These are phyloP conservation scores for Chalaropsis ovoidea DNA, from an alignment of 2,329 filamentous ascomycete genomes.

Conservation along the genomic window DNA sequence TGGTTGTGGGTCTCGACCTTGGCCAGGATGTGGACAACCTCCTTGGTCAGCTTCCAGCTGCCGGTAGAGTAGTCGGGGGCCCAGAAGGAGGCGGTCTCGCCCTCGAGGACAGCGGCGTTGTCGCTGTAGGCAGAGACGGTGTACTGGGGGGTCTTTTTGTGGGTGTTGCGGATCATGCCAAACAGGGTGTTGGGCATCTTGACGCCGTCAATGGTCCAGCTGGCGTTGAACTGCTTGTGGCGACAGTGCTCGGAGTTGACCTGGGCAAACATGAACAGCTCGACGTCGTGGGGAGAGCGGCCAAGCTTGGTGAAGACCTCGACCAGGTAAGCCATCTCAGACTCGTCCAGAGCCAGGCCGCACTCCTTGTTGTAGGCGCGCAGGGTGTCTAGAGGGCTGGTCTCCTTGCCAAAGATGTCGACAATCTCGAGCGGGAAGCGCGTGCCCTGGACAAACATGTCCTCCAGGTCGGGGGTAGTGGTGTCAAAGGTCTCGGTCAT, in stretches of 20 bases:
- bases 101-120: slow-evolving; percentile 75
- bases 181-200: slow-evolving; percentile 74
- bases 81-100: slow-evolving; percentile 51
- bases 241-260: slow-evolving; percentile 93
- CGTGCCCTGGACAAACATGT: slow-evolving; percentile 66
- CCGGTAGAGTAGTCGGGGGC: slow-evolving; percentile 77
- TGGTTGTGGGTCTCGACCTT: slow-evolving; percentile 99
- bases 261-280: slow-evolving; percentile 98
- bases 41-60: slow-evolving; percentile 77
- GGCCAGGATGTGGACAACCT: slow-evolving; percentile 74
- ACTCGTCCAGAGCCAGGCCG: slow-evolving; percentile 75
- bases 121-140: slow-evolving; percentile 97
- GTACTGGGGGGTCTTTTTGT: slow-evolving; percentile 66
- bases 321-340: slow-evolving; percentile 91
- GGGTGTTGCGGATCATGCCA: slow-evolving; percentile 92
- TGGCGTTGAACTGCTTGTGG: slow-evolving; percentile 89
- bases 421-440: slow-evolving; percentile 60
- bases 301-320: slow-evolving; percentile 43
- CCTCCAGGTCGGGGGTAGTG: slow-evolving; percentile 55
- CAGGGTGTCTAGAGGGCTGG: slow-evolving; percentile 59
- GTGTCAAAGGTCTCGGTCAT: slow-evolving; percentile 82
- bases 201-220: slow-evolving; percentile 86
- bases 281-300: slow-evolving; percentile 64
- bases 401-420: slow-evolving; percentile 56
- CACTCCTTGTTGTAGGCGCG: slow-evolving; percentile 73